These are phyloP conservation scores for Beauveria rudraprayagi DNA, from an alignment of 2,329 filamentous ascomycete genomes.

Conservation along the genomic window DNA sequence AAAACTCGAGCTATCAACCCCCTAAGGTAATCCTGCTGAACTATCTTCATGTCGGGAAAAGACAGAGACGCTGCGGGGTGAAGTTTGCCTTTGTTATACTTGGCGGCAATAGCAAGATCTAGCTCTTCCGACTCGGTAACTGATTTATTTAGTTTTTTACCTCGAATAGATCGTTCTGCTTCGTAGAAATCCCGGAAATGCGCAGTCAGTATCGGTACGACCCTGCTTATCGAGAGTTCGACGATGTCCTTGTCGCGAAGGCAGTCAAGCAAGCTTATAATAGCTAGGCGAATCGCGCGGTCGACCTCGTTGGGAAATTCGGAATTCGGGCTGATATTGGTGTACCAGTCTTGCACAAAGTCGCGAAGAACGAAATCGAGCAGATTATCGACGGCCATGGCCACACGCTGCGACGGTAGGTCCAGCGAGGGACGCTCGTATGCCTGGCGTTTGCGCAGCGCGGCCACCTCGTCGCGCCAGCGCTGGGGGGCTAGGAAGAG, in stretches of 20 bases:
- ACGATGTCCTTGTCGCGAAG: constrained; percentile 73
- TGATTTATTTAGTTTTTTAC: constrained; percentile 77
- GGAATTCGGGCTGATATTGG: constrained; percentile 70
- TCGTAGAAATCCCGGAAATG: constrained; percentile 89
- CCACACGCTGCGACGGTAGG: constrained; percentile 67
- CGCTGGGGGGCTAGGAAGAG: constrained; percentile 53
- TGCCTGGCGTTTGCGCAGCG: constrained; percentile 54
- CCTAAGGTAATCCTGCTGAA: constrained; percentile 84
- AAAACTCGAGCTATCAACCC: constrained; percentile 64
- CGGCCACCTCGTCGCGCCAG: constrained; percentile 65
- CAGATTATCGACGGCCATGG: constrained; percentile 69
- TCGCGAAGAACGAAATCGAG: constrained; percentile 71
- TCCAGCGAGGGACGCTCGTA: constrained; percentile 67
- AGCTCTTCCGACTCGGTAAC: constrained; percentile 96
- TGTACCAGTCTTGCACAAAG: constrained; percentile 86
- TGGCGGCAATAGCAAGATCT: constrained; percentile 89
- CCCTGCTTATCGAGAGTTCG: constrained; percentile 69
- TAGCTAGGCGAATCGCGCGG: constrained; percentile 62
- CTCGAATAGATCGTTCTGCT: constrained; percentile 78
- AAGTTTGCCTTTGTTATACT: constrained; percentile 80
- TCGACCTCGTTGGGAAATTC: constrained; percentile 84
- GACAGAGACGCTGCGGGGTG: constrained; percentile 79
- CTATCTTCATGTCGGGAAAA: constrained; percentile 73
- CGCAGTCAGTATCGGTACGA: constrained; percentile 80
- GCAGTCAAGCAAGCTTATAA: constrained; percentile 63